Evolutionary conservation across 1,139 yeast genomes (phyloP).

Genomic region (Lodderomyces metapsilosis): DNA sequence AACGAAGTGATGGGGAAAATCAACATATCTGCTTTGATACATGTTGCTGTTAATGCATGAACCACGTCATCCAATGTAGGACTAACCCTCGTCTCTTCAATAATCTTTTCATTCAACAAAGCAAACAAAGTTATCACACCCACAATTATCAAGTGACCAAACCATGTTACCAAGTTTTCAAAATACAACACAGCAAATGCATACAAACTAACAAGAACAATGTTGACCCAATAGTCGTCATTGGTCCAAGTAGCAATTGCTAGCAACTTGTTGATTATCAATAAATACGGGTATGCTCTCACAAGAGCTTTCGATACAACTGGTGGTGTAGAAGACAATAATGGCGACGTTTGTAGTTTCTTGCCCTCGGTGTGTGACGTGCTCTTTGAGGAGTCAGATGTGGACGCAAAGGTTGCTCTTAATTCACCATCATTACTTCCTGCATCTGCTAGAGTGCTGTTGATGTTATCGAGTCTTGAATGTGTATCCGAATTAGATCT

Average conservation of each 20-base stretch:
- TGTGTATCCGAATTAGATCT: constrained; percentile 7
- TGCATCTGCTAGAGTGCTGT: background rate
- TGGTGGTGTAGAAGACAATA: constrained; percentile 83
- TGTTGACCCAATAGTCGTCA: constrained; percentile 76
- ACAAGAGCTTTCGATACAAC: constrained; percentile 82
- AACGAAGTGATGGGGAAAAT: constrained; percentile 74
- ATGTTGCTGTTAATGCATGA: constrained; percentile 73
- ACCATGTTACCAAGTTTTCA: constrained; percentile 68
- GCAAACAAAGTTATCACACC: constrained; percentile 67
- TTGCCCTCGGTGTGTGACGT: constrained; percentile 3
- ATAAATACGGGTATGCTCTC: constrained; percentile 78
- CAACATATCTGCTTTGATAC: constrained; percentile 73
- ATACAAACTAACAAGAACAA: constrained; percentile 58
- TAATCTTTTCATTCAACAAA: constrained; percentile 49
- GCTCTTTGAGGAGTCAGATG: constrained; percentile 3
- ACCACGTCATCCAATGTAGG: constrained; percentile 90
- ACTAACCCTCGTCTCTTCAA: constrained; percentile 55
- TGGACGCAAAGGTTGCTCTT: constrained; percentile 15
- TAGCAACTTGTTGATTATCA: constrained; percentile 65
- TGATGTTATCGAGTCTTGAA: background rate
- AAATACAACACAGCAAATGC: constrained; percentile 67
- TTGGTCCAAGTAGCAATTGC: constrained; percentile 89
- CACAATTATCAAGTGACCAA: constrained; percentile 78
- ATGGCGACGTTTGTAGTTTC: constrained; percentile 58
- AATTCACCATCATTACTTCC: constrained; percentile 8